Base-by-base conservation (phyloP, 1,139 yeast genomes). In the Saccharomyces hybrid region DNA sequence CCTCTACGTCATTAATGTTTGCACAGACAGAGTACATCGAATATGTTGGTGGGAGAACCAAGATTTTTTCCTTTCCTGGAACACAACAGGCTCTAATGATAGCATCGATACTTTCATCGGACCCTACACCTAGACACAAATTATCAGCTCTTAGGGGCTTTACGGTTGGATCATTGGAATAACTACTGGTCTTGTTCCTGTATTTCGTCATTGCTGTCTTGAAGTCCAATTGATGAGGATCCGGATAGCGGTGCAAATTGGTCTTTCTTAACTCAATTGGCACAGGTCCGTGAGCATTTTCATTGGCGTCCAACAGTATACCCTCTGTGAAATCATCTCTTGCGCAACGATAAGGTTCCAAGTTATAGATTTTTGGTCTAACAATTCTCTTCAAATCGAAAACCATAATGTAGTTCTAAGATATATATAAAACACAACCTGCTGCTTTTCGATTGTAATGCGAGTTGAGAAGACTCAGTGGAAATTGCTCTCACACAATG, bases 21-120 rank as follows among this genome's bases (percentile, higher is more conserved):
- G 98, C 95, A 68, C 96, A 87, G 46, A 95, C 91, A 2, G 86
- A 73, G 75, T 93, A 93, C 99, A 93, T 93, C 9, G 99, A 98
- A 67, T 93, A 93, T 0, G 99, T 93, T 38, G 99, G 99, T 4
- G 98, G 97, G 69, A 97, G 86, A 2, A 83, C 80, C 63, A 93
- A 73, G 64, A 95, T 73, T 70, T 89, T 91, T 57, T 90, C 97
- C 60, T 76, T 78, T 0, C 86, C 88, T 3, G 99, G 99, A 13
- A 73, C 75, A 68, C 97, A 89, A 53, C 87, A 80, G 55, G 96
- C 88, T 63, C 99, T 77, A 59, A 93, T 84, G 54, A 93, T 73
- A 54, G 95, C 79, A 70, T 93, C 99, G 54, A 95, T 90, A 64
- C 95, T 84, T 71, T 93, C 99, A 69, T 93, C 99, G 1, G 97